phyloP scores from a whole-genome alignment of 2,329 filamentous ascomycete species.

The Knoxdaviesia capensis region DNA sequence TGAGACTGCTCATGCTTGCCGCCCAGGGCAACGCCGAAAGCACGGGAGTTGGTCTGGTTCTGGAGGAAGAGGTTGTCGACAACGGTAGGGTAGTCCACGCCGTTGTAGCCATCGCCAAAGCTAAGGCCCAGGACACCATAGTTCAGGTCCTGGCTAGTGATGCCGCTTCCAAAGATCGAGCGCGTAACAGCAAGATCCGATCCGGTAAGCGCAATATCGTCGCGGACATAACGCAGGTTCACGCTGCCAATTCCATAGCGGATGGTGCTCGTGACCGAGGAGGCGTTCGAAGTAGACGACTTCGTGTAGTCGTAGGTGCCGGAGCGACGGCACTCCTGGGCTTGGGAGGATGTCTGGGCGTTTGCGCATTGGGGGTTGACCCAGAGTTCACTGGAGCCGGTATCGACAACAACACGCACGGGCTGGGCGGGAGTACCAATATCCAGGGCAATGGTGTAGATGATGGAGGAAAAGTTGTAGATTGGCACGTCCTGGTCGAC shows the following conservation, averaged over 20 bases:
- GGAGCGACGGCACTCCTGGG: constrained; percentile 4
- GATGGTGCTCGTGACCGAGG: constrained; percentile 6
- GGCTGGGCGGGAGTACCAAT: constrained; percentile 17
- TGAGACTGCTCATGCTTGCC: constrained; percentile 8
- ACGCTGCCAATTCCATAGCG: constrained; percentile 13
- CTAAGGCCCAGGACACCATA: constrained; percentile 14
- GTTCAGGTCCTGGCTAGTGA: constrained; percentile 9
- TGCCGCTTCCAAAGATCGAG: constrained; percentile 13
- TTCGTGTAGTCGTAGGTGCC: constrained; percentile 5
- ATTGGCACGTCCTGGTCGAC: constrained; percentile 5
- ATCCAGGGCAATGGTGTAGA: constrained; percentile 17
- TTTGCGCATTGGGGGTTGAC: constrained; percentile 17
- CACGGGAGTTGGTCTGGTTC: constrained; percentile 10
- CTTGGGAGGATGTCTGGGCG: constrained; percentile 4
- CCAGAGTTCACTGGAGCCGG: constrained; percentile 20
- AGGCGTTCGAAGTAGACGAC: constrained; percentile 8
- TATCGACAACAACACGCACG: constrained; percentile 20
- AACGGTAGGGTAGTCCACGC: constrained; percentile 10
- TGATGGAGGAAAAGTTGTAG: constrained; percentile 9
- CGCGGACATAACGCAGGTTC: constrained; percentile 10
- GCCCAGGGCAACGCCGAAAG: constrained; percentile 15
- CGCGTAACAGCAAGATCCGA: constrained; percentile 8
- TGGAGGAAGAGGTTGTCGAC: constrained; percentile 11
- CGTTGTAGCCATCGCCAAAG: constrained; percentile 11
- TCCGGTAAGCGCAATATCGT: constrained; percentile 11